Evolutionary conservation across 73 alveolate species (phyloP).

Genomic region (Uronychia binucleata): DNA sequence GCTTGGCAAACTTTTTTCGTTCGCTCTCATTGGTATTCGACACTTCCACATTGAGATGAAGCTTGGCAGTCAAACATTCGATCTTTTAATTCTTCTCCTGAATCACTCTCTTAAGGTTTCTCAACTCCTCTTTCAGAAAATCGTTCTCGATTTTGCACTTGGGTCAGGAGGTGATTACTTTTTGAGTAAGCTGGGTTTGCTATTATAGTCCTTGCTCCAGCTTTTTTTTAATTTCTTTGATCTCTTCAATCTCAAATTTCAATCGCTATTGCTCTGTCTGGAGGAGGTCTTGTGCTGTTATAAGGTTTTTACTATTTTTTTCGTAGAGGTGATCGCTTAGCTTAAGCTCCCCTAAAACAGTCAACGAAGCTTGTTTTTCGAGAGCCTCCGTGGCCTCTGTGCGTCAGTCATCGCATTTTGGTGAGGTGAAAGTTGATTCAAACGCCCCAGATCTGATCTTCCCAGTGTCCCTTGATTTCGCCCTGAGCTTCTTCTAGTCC

Average conservation of each 20-base stretch:
- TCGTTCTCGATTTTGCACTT: background rate
- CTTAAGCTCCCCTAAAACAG: constrained; percentile 57
- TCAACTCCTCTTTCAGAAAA: background rate
- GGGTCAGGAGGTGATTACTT: no score
- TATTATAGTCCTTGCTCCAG: background rate
- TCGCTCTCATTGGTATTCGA: constrained; percentile 19
- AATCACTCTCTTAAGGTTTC: background rate
- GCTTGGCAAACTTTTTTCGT: constrained; percentile 27
- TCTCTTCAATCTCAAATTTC: constrained; percentile 5
- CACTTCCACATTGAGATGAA: background rate
- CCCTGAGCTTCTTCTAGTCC: background rate
- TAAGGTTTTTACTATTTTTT: constrained; percentile 7
- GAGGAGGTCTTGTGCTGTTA: no score
- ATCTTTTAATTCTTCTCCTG: constrained; percentile 4
- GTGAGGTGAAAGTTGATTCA: background rate
- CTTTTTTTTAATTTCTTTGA: constrained; percentile 9
- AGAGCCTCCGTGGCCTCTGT: background rate
- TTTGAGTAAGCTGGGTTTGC: no score
- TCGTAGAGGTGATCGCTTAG: constrained; percentile 49
- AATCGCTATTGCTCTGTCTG: constrained; percentile 10
- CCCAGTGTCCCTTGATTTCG: background rate
- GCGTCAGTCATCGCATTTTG: background rate
- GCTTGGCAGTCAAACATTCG: constrained; percentile 11
- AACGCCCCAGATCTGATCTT: no score
- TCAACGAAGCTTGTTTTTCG: constrained; percentile 2